Base-by-base conservation (phyloP, 768 basidiomycete genomes). In the Lactifluus echinatus region DNA sequence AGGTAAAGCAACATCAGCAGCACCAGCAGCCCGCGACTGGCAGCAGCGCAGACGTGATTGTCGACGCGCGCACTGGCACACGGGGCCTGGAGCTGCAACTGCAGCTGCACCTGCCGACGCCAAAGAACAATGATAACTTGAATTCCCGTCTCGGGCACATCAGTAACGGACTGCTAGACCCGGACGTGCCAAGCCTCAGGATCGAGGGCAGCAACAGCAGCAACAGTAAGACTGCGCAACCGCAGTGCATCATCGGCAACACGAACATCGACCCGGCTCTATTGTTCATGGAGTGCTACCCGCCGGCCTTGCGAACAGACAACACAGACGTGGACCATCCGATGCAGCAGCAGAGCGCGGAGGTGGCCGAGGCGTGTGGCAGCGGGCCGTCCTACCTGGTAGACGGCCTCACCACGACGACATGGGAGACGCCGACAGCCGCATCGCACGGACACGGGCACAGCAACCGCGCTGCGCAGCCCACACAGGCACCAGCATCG, bases 181-280 rank as follows among this genome's bases (percentile, higher is more conserved):
- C 33, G 8, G 34, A n/a, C 2, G 5, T 10, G 4, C 31, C 31
- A 10, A 31, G 31, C 31, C 28, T n/a, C 3, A 6, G 19, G 4
- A 4, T 36, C 17, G 40, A 15, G 17, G 17, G 6, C 6, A 45
- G 31, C 31, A 31, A 31, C 31, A 31, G 10, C 31, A 31, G 5
- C 31, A n/a, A n/a, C n/a, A n/a, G n/a, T n/a, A n/a, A n/a, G n/a
- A n/a, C n/a, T n/a, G n/a, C n/a, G n/a, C n/a, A n/a, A n/a, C n/a
- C 39, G 26, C 28, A 21, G 43, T 29, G 40, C 47, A 11, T 21
- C 34, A 2, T 14, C 24, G 23, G 47, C 29, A 19, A 50, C 19
- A 12, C 21, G 24, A 19, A 57, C 54, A 56, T 61, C 33, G 62
- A 63, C 55, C 62, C 62, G 21, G 23, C 29, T 19, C 42, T 63